phyloP scores from a whole-genome alignment of 1,139 yeast species.

The Chernovozyma sophiae-reginae region DNA sequence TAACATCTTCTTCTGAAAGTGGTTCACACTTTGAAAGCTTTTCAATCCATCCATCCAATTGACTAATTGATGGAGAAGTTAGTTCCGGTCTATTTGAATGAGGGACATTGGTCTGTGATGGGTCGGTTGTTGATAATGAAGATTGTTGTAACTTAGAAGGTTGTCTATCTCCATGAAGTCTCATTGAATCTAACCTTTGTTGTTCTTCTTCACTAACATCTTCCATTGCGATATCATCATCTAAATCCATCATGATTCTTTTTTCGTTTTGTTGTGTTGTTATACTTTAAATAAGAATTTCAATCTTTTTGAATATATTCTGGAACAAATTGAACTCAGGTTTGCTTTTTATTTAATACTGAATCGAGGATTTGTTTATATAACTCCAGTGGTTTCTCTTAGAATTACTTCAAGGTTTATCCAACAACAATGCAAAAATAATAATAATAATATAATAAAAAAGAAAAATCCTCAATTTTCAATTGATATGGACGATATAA shows the following conservation, averaged over 20 bases:
- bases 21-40: conserved; percentile 77
- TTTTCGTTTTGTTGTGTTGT: not conserved
- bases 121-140: not conserved
- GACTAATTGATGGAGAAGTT: conserved; percentile 42
- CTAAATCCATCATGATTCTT: conserved; percentile 57
- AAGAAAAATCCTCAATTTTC: no score
- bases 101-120: conserved; percentile 12
- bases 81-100: conserved; percentile 17
- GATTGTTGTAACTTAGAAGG: not conserved
- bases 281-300: not conserved
- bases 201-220: conserved; percentile 54
- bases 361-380: no score
- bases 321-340: no score
- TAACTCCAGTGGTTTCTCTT: no score
- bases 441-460: no score
- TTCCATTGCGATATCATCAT: conserved; percentile 69
- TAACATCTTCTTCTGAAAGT: conserved; percentile 76
- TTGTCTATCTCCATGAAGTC: not conserved
- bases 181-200: not conserved
- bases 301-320: no score
- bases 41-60: conserved; percentile 87
- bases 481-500: no score
- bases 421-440: no score
- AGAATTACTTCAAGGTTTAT: no score
- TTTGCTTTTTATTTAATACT: no score